phyloP scores from a whole-genome alignment of 2,329 filamentous ascomycete species.

The Helotiales sp. region DNA sequence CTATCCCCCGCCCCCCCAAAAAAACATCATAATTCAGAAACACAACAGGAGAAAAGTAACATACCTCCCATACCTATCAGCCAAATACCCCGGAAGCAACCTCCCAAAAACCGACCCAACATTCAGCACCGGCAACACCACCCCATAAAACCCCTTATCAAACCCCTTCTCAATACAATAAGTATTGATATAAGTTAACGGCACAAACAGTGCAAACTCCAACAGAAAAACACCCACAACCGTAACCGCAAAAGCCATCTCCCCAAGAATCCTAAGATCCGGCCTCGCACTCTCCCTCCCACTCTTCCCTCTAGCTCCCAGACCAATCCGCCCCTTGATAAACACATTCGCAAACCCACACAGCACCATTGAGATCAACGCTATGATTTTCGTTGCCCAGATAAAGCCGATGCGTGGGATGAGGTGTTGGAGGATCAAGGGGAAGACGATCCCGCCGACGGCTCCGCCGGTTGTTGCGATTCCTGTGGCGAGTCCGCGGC shows the following conservation, averaged over 20 bases:
- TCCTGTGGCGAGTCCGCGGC: constrained; percentile 5
- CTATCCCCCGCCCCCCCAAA: too few relatives aligned
- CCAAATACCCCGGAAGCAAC: constrained; percentile 6
- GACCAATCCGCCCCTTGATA: background rate
- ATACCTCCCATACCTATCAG: constrained; percentile 10
- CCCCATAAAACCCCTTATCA: background rate
- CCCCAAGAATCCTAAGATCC: constrained; percentile 2
- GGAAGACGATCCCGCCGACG: constrained; percentile 2
- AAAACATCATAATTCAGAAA: too few relatives aligned
- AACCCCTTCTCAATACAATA: constrained; percentile 5
- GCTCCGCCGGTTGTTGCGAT: constrained; percentile 4
- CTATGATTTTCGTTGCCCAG: constrained; percentile 9
- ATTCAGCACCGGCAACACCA: background rate
- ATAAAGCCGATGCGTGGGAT: constrained; percentile 1
- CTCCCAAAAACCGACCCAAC: constrained; percentile 4
- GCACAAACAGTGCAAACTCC: constrained; percentile 8
- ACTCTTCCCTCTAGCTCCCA: too few relatives aligned
- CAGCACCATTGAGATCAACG: constrained; percentile 8
- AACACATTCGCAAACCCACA: background rate
- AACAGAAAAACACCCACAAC: background rate
- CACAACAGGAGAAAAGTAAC: background rate
- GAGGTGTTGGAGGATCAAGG: background rate
- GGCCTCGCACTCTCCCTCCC: background rate
- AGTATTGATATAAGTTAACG: background rate
- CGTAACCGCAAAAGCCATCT: background rate